Evolutionary conservation across 768 basidiomycete genomes (phyloP).

Genomic region (Boletus rubropictus): DNA sequence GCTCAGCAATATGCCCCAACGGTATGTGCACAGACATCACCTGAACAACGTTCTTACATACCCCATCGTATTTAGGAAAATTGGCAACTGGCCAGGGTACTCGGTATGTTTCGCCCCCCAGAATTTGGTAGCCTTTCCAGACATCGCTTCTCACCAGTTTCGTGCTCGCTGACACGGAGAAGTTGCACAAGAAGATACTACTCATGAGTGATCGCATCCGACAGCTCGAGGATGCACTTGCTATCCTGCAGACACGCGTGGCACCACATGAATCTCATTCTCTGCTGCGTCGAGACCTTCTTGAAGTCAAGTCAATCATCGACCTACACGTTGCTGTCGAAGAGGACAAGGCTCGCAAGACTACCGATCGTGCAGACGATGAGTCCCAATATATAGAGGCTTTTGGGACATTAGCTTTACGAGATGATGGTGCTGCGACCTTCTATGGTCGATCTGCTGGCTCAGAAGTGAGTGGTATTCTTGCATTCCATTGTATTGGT

Average conservation of each 20-base stretch:
- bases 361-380: constrained; percentile 30
- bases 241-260: constrained; percentile 43
- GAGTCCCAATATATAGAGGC: constrained; percentile 56
- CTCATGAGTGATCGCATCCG: constrained; percentile 68
- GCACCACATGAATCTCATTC: constrained; percentile 51
- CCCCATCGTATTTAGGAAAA: constrained; percentile 35
- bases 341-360: constrained; percentile 26
- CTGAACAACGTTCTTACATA: not conserved
- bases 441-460: constrained; percentile 72
- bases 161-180: constrained; percentile 67
- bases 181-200: constrained; percentile 60
- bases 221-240: constrained; percentile 63
- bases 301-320: constrained; percentile 64
- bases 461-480: constrained; percentile 49
- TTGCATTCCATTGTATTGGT: constrained; percentile 21
- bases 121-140: not conserved
- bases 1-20: constrained; percentile 74
- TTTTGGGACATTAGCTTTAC: constrained; percentile 64
- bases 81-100: constrained; percentile 75
- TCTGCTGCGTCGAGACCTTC: constrained; percentile 51
- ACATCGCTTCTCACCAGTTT: constrained; percentile 37
- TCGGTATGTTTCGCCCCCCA: constrained; percentile 38
- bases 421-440: constrained; percentile 63
- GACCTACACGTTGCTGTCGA: constrained; percentile 57
- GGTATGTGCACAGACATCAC: constrained; percentile 24